Evolutionary conservation across 495 filamentous ascomycete genomes (phyloP).

Genomic region (Parmelia sp.): DNA sequence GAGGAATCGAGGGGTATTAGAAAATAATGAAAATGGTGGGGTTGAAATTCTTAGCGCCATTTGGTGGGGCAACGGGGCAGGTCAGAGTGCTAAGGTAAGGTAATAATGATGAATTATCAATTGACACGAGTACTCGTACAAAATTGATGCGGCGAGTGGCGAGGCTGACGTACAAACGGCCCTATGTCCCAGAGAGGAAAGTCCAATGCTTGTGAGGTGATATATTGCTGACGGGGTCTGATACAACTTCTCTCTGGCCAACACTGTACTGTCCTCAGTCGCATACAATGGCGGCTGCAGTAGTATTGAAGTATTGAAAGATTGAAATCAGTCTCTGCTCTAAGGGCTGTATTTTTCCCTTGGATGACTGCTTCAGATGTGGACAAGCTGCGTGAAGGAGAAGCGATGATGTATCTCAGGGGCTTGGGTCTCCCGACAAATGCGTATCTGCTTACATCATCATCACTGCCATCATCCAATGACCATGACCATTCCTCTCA

Average conservation of each 20-base stretch:
- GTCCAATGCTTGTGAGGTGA: background rate
- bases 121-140: background rate
- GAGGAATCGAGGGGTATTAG: conserved; percentile 12
- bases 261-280: background rate
- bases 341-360: background rate
- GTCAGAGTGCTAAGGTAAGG: no score
- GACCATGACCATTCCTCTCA: no score
- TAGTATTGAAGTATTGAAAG: no score
- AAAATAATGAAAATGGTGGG: conserved; percentile 12
- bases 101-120: background rate
- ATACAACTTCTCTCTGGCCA: background rate
- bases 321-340: background rate
- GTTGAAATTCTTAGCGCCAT: conserved; percentile 13
- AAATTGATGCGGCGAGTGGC: background rate
- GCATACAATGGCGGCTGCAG: background rate
- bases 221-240: background rate
- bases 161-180: background rate
- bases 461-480: no score
- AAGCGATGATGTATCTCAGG: background rate
- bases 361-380: background rate
- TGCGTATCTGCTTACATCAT: conserved; percentile 2
- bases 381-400: background rate
- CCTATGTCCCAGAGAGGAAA: background rate
- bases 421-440: background rate
- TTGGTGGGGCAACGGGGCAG: conserved; percentile 14